These are phyloP conservation scores for Oryza glumipatula DNA, from an alignment of 176 grass and related monocot species.

Conservation along the genomic window DNA sequence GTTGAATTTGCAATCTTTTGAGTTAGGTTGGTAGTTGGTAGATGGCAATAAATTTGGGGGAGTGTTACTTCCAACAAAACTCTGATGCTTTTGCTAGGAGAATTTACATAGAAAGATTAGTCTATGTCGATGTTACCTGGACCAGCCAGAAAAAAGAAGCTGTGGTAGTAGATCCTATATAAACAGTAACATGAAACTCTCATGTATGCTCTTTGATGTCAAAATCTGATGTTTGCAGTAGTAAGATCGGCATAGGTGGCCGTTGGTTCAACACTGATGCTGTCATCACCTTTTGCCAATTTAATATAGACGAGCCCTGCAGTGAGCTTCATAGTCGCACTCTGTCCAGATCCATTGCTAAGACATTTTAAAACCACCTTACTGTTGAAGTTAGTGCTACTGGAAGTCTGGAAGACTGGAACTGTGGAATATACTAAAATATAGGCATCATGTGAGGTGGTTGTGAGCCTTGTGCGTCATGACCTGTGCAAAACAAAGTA, in stretches of 20 bases:
- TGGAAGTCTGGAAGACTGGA: not conserved
- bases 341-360: not conserved
- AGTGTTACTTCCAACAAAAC: constrained; percentile 1
- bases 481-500: not conserved
- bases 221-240: not conserved
- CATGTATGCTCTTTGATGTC: not conserved
- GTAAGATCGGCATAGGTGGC: not conserved
- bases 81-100: not conserved
- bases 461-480: not conserved
- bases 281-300: not conserved
- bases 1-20: not conserved
- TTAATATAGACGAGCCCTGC: not conserved
- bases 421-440: not conserved
- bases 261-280: not conserved
- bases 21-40: not conserved
- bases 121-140: not conserved
- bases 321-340: not conserved
- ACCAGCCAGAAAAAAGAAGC: not conserved
- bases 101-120: not conserved
- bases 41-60: not conserved
- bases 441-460: not conserved
- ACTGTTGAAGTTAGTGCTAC: not conserved
- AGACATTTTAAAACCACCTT: constrained; percentile 8
- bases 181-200: not conserved
- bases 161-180: not conserved